A percentile compares a stretch with the other conserved stretches of the same genome.
Conservation (phyloP, 768 basidiomycete species). For the Lentinula raphanica region DNA sequence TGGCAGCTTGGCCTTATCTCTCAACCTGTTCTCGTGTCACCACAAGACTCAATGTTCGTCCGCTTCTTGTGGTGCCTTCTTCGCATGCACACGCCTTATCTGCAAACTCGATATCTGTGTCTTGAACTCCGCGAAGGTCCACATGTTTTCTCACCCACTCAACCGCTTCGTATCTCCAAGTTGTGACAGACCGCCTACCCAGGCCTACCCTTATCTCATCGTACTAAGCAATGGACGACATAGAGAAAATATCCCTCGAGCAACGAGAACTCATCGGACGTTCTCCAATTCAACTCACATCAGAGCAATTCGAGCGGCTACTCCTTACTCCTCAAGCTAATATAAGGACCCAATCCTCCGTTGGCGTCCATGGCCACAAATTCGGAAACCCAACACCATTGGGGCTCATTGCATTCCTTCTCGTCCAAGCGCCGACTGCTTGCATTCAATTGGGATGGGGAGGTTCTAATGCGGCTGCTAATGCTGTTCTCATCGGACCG, state of each 20-base stretch:
- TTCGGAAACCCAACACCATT: constrained; percentile 16
- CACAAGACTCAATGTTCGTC: background rate
- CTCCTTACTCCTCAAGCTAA: constrained; percentile 12
- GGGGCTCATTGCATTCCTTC: constrained; percentile 14
- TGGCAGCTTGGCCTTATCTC: too few relatives aligned
- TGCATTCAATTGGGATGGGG: constrained; percentile 15
- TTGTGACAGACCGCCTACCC: background rate
- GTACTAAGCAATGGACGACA: background rate
- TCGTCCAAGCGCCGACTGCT: constrained; percentile 14
- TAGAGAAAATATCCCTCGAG: constrained; percentile 13
- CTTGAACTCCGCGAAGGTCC: background rate
- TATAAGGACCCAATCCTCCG: background rate
- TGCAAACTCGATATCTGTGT: background rate
- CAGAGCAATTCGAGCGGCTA: constrained; percentile 14
- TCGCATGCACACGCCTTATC: background rate
- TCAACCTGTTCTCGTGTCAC: background rate
- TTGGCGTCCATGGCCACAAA: background rate
- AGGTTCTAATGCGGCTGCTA: constrained; percentile 10
- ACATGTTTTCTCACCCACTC: background rate
- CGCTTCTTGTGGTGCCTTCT: background rate
- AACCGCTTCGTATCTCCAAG: background rate
- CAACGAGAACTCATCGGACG: background rate
- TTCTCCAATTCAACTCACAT: constrained; percentile 3
- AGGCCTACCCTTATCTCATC: background rate
- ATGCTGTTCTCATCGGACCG: constrained; percentile 10